These are phyloP conservation scores for Chaetomium cochliodes DNA, from an alignment of 495 filamentous ascomycete genomes.

Conservation along the genomic window DNA sequence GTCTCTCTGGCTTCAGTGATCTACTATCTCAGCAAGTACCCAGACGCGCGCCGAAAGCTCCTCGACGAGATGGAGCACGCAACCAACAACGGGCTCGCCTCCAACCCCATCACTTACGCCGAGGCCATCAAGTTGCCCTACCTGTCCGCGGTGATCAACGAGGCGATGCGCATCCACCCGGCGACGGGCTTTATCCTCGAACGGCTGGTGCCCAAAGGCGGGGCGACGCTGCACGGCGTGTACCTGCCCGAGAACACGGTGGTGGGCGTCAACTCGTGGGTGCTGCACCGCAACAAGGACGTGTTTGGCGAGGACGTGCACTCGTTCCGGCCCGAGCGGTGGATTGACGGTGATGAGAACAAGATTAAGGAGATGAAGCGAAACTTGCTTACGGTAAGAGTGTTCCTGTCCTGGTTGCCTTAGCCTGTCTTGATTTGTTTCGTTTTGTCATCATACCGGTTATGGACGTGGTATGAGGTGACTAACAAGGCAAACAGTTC, in stretches of 20 bases:
- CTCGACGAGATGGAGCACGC: conserved; percentile 53
- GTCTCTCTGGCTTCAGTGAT: conserved; percentile 58
- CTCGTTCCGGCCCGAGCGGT: conserved; percentile 53
- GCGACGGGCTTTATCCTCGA: conserved; percentile 33
- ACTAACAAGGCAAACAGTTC: conserved; percentile 23
- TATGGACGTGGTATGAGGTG: conserved; percentile 5
- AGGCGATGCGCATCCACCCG: conserved; percentile 50
- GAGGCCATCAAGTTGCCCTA: conserved; percentile 44
- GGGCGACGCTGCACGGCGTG: conserved; percentile 44
- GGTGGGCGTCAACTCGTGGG: conserved; percentile 46
- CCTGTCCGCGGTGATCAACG: conserved; percentile 53
- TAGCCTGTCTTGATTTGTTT: too few relatives aligned
- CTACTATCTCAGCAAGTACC: conserved; percentile 50
- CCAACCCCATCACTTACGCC: conserved; percentile 13
- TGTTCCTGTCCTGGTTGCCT: conserved; percentile 16
- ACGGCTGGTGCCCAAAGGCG: conserved; percentile 47
- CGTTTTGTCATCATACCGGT: too few relatives aligned
- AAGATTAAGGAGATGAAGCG: conserved; percentile 34
- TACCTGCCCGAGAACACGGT: conserved; percentile 49
- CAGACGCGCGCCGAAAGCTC: conserved; percentile 50
- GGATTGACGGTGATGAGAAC: conserved; percentile 43
- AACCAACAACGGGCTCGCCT: neutral
- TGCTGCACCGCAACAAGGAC: conserved; percentile 38
- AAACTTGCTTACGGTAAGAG: conserved; percentile 21
- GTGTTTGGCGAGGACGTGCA: conserved; percentile 43